Conservation (phyloP, 306 rosid genomes). For the Arachis hypogaea region DNA sequence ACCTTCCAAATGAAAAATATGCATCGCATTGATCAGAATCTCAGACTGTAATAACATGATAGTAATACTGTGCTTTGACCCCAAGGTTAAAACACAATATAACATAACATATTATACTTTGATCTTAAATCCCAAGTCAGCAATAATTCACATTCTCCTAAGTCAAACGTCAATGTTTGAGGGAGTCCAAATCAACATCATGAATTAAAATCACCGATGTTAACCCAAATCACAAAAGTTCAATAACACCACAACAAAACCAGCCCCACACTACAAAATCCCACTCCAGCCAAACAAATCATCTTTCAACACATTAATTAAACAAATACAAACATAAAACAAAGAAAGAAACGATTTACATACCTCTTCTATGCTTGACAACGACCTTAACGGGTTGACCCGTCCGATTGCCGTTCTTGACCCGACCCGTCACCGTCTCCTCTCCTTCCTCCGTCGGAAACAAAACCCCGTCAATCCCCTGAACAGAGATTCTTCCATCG, state of each 20-base stretch:
- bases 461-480: conserved; percentile 77
- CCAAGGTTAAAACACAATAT: no score
- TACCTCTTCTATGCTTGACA: conserved; percentile 75
- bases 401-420: conserved; percentile 37
- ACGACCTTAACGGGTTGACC: conserved; percentile 58
- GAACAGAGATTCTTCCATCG: conserved; percentile 82
- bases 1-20: no score
- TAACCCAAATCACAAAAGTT: neutral
- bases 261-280: neutral
- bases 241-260: conserved; percentile 2
- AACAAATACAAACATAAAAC: neutral
- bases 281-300: conserved; percentile 4
- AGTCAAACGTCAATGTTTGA: neutral
- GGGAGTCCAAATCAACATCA: neutral
- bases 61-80: no score
- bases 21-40: no score
- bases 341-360: neutral
- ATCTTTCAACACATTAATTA: neutral
- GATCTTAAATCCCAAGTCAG: no score
- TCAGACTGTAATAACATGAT: no score
- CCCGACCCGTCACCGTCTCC: conserved; percentile 46
- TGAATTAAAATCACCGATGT: neutral
- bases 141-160: no score
- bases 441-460: conserved; percentile 57
- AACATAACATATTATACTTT: no score